These are phyloP conservation scores for Trichoderma aggressivum DNA, from an alignment of 2,329 filamentous ascomycete genomes.

Conservation along the genomic window DNA sequence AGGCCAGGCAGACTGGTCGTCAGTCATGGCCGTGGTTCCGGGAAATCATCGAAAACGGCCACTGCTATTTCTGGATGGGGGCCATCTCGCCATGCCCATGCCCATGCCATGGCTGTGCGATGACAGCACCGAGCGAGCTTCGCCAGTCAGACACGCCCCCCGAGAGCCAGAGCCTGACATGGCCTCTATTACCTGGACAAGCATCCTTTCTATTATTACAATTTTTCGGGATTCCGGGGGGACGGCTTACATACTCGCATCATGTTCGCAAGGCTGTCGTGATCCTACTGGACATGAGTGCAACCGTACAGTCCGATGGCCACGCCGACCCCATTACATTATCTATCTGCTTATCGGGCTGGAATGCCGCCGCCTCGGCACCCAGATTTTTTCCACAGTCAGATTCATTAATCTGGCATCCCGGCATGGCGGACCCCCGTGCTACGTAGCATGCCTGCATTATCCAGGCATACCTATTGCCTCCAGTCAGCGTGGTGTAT, in stretches of 20 bases:
- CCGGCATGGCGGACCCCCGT: constrained; percentile 6
- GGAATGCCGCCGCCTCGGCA: not conserved
- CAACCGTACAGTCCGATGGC: not conserved
- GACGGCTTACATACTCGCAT: not conserved
- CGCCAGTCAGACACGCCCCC: not conserved
- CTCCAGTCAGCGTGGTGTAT: not conserved
- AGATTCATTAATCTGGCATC: constrained; percentile 16
- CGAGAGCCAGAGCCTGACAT: not conserved
- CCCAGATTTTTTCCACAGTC: not conserved
- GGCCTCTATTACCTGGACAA: not conserved
- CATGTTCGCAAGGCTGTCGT: not conserved
- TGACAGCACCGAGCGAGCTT: constrained; percentile 1
- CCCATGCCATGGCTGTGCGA: not conserved
- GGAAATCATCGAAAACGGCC: not conserved
- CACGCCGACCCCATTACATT: not conserved
- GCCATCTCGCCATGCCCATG: not conserved
- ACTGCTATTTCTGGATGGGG: constrained; percentile 9
- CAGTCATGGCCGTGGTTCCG: no score
- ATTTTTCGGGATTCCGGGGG: not conserved
- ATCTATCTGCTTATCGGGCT: not conserved
- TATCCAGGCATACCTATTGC: not conserved
- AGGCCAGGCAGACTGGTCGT: not conserved
- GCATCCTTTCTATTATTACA: not conserved
- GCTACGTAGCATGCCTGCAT: constrained; percentile 10
- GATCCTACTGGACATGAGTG: not conserved